A percentile compares a stretch with the other conserved stretches of the same genome.
These are phyloP conservation scores for Hypholoma fasciculare DNA, from an alignment of 768 basidiomycete species.

Conservation along the genomic window DNA sequence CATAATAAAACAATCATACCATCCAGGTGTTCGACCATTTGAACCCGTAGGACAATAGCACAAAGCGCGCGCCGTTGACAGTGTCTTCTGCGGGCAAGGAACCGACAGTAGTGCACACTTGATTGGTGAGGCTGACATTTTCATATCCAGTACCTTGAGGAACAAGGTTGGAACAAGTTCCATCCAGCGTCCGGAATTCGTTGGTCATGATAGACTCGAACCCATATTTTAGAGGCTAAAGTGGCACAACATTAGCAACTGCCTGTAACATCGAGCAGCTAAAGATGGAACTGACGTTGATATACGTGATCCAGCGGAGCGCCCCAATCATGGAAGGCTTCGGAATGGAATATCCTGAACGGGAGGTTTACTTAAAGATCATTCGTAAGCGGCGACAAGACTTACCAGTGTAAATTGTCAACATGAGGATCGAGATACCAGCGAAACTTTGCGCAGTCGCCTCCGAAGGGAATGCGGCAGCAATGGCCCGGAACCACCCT, in stretches of 20 bases:
- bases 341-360: conserved; percentile 42
- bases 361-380: conserved; percentile 20
- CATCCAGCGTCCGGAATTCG: conserved; percentile 76
- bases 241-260: neutral
- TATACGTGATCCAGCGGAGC: conserved; percentile 64
- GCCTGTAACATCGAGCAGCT: neutral
- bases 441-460: conserved; percentile 66
- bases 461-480: conserved; percentile 59
- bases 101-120: conserved; percentile 74
- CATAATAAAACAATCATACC: conserved; percentile 26
- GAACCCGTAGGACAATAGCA: conserved; percentile 47
- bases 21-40: conserved; percentile 38
- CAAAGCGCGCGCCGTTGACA: conserved; percentile 62
- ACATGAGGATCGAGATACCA: conserved; percentile 35
- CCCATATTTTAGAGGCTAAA: conserved; percentile 26
- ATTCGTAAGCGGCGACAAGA: neutral
- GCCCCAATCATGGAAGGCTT: conserved; percentile 67
- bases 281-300: conserved; percentile 11
- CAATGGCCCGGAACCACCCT: conserved; percentile 72
- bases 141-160: conserved; percentile 67
- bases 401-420: conserved; percentile 32
- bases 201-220: conserved; percentile 76
- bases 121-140: conserved; percentile 55
- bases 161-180: conserved; percentile 55
- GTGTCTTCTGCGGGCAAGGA: conserved; percentile 51